phyloP scores from a whole-genome alignment of 139 green algal genomes.

The Chlamydomonas incerta region DNA sequence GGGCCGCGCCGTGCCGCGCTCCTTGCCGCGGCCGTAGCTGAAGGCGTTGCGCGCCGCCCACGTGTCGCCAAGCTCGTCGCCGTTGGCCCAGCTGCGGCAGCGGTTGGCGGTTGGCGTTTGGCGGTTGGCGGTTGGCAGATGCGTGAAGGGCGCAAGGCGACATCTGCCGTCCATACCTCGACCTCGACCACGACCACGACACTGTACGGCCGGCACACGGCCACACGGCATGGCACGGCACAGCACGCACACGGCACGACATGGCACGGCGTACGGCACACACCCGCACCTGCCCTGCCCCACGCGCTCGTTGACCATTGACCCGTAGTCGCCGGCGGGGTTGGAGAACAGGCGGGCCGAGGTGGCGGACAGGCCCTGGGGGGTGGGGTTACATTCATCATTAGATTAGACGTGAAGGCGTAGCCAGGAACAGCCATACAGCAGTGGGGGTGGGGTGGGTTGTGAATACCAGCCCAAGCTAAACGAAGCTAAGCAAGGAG shows the following conservation, averaged over 20 bases:
- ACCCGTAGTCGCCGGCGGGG: constrained; percentile 94
- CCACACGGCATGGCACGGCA: no score
- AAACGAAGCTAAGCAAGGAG: no score
- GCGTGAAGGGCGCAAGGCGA: no score
- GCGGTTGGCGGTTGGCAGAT: no score
- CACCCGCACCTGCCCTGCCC: constrained; percentile 66
- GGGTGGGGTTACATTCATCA: no score
- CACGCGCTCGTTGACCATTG: constrained; percentile 99
- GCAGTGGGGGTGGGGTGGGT: background rate
- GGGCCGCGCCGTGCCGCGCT: constrained; percentile 78
- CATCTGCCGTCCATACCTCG: no score
- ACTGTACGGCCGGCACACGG: no score
- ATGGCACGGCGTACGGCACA: background rate
- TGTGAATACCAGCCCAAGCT: no score
- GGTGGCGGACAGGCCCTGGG: constrained; percentile 75
- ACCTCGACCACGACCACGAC: no score
- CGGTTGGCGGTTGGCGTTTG: no score
- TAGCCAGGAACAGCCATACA: no score
- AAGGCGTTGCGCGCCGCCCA: constrained; percentile 96
- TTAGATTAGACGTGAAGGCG: no score
- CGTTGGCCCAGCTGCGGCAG: constrained; percentile 70
- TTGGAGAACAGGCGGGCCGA: constrained; percentile 94
- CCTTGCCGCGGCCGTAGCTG: constrained; percentile 86
- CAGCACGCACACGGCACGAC: background rate
- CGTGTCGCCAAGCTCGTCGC: constrained; percentile 94